Conservation (phyloP, 1,139 yeast species). For the Blastobotrys petasosporus region DNA sequence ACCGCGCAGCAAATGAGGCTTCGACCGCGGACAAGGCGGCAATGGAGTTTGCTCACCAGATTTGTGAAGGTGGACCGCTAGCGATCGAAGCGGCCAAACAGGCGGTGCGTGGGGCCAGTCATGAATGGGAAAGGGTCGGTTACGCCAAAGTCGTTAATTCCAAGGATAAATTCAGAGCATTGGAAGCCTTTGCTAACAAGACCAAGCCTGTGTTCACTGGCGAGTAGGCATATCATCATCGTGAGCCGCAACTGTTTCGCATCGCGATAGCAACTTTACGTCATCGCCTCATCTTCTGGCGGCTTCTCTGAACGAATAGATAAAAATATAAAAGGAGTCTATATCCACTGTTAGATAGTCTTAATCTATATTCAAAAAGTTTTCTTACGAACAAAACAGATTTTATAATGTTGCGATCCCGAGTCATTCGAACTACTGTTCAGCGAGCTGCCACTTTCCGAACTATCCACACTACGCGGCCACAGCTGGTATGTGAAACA, state of each 20-base stretch:
- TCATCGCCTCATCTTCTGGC: not conserved
- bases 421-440: not conserved
- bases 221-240: slow-evolving; percentile 15
- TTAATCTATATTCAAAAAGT: too few species aligned
- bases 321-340: too few species aligned
- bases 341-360: too few species aligned
- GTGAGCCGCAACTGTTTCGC: not conserved
- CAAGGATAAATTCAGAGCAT: slow-evolving; percentile 32
- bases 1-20: slow-evolving; percentile 22
- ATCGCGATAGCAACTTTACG: slow-evolving; percentile 4
- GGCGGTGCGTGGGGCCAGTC: slow-evolving; percentile 28
- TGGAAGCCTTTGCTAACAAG: slow-evolving; percentile 31
- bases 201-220: slow-evolving; percentile 30
- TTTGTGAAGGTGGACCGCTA: slow-evolving; percentile 31
- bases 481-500: not conserved
- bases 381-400: not conserved
- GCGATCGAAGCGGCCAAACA: slow-evolving; percentile 30
- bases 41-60: slow-evolving; percentile 23
- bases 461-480: not conserved
- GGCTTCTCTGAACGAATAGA: too few species aligned
- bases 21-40: slow-evolving; percentile 23
- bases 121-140: slow-evolving; percentile 26
- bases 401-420: not conserved
- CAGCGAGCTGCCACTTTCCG: not conserved
- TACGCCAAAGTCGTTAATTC: slow-evolving; percentile 28